Evolutionary conservation across 2,329 filamentous ascomycete genomes (phyloP), one percentile per base, ranked within the genome.

Genomic region (Ceratocystis lukuohia): DNA sequence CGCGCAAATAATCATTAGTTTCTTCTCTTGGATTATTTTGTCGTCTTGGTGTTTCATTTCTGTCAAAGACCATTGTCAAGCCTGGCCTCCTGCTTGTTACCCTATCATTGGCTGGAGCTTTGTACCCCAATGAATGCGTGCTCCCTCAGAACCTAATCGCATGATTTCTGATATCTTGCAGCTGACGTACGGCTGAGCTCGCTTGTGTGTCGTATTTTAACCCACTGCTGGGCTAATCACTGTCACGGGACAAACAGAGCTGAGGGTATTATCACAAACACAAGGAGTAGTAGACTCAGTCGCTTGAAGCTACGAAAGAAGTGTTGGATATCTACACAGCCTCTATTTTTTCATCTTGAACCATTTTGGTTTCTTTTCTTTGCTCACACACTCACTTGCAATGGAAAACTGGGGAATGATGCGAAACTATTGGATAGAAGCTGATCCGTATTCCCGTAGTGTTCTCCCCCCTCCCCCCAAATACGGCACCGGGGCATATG

Each of bases 391-490:
- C 33, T 62, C 28, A 6, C 10, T 28, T 30, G 66, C 28, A 7
- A 68, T 68, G 66, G 66, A 68, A 44, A 41, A 61, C 28, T 68
- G 66, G 66, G 64, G 57, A 22, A 68, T 65, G 64, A 65, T 53
- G 28, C 57, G 59, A 46, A 62, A 37, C 37, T 68, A 68, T 63
- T 68, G 66, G 66, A 46, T 33, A 59, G 66, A 67, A 45, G 57
- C 66, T 64, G 64, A 68, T 25, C 53, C 45, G 41, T 64, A 37
- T 41, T 59, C 41, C 20, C 62, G 62, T 70, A 91, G 89, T 77
- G 91, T 95, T 71, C 82, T 96, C 71, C 91, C 92, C 68, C 92
- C 91, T 69, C 91, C 89, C 69, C 87, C 89, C 68, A 85, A 91
- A 75, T 96, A 96, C 79, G 88, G 89, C 85, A 70, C 82, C 84